Conservation (phyloP, 345 rosid species). For the Euclidium syriacum region DNA sequence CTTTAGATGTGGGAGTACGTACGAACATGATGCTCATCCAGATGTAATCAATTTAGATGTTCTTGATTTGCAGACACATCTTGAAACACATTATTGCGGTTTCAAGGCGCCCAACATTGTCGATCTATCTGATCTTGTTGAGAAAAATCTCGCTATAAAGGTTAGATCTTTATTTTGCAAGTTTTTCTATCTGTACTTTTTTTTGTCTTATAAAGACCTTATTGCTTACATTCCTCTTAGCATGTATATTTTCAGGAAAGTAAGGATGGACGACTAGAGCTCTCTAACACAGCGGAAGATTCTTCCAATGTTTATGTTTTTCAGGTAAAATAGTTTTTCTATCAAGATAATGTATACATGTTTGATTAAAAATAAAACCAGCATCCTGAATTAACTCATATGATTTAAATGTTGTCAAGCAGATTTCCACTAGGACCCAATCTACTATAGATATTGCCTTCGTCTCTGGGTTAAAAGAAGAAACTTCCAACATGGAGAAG, state of each 20-base stretch:
- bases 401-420: background rate
- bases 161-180: slow-evolving; percentile 30
- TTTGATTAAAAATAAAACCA: background rate
- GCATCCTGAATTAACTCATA: background rate
- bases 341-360: background rate
- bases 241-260: slow-evolving; percentile 37
- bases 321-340: slow-evolving; percentile 48
- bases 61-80: slow-evolving; percentile 39
- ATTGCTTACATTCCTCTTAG: slow-evolving; percentile 4
- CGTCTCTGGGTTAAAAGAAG: slow-evolving; percentile 50
- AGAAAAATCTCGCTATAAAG: slow-evolving; percentile 49
- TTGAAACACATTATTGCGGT: slow-evolving; percentile 77
- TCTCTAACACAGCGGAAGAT: slow-evolving; percentile 53
- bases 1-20: too few species aligned
- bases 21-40: slow-evolving; percentile 15
- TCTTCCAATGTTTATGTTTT: slow-evolving; percentile 66
- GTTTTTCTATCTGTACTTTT: background rate
- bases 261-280: slow-evolving; percentile 45
- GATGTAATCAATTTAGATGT: slow-evolving; percentile 11
- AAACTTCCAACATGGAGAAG: slow-evolving; percentile 42
- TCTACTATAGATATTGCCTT: slow-evolving; percentile 67
- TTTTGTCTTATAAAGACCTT: background rate
- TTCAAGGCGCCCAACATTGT: slow-evolving; percentile 77
- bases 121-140: slow-evolving; percentile 78
- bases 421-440: slow-evolving; percentile 68